Percentiles rank a stretch among this genome's conserved stretches.
Evolutionary conservation across 345 rosid genomes (phyloP).

Genomic region (Rhodomyrtus tomentosa): DNA sequence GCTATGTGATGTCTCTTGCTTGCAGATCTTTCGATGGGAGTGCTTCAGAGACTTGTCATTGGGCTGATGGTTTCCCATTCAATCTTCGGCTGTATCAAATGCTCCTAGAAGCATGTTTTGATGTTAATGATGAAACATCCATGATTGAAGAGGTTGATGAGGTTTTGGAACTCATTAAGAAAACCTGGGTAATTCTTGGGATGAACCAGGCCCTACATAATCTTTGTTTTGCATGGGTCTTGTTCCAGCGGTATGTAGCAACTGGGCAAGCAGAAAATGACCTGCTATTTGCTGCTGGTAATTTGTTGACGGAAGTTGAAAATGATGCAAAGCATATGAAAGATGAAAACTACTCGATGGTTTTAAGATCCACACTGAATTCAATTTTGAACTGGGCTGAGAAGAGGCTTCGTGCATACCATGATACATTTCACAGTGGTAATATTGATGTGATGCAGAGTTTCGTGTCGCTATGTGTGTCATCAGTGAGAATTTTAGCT

Average conservation of each 20-base stretch:
- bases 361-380: conserved; percentile 48
- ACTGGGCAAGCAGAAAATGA: conserved; percentile 74
- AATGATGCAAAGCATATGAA: conserved; percentile 45
- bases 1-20: conserved; percentile 58
- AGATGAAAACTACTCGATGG: conserved; percentile 41
- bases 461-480: conserved; percentile 52
- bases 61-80: conserved; percentile 90
- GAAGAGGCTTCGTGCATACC: conserved; percentile 72
- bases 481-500: conserved; percentile 52
- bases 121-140: conserved; percentile 55
- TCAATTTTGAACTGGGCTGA: conserved; percentile 72
- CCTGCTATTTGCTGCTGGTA: conserved; percentile 67
- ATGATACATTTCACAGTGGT: conserved; percentile 57
- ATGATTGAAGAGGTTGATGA: conserved; percentile 84
- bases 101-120: conserved; percentile 82
- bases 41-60: conserved; percentile 57
- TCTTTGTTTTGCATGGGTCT: conserved; percentile 79
- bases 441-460: conserved; percentile 65
- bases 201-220: conserved; percentile 67
- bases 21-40: conserved; percentile 50
- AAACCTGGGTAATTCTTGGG: conserved; percentile 85
- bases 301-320: conserved; percentile 63
- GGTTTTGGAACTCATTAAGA: conserved; percentile 78
- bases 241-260: conserved; percentile 64
- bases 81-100: conserved; percentile 63